Evolutionary conservation across 495 filamentous ascomycete genomes (phyloP).

Genomic region (Pyrenula aspistea): DNA sequence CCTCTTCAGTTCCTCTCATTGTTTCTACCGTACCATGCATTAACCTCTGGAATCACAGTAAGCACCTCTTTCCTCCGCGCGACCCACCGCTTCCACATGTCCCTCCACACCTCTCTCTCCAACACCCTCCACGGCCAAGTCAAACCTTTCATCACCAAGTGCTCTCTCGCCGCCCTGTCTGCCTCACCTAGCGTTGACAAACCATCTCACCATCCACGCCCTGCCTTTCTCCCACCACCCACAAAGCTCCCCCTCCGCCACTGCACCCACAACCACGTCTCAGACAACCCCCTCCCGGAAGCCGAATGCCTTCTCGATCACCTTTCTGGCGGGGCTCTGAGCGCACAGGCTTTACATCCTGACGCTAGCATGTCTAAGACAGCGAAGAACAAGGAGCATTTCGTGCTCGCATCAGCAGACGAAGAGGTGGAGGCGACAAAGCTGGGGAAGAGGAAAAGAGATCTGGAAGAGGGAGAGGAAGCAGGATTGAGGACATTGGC

Average conservation of each 20-base stretch:
- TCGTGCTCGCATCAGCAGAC: conserved; percentile 67
- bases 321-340: conserved; percentile 47
- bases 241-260: conserved; percentile 64
- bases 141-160: conserved; percentile 72
- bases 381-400: conserved; percentile 74
- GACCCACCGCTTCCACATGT: conserved; percentile 67
- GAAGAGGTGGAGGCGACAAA: conserved; percentile 11
- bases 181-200: too few relatives aligned
- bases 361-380: background rate
- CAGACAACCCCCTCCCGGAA: conserved; percentile 48
- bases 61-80: conserved; percentile 72
- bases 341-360: conserved; percentile 18
- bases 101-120: conserved; percentile 57
- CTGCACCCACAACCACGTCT: conserved; percentile 78
- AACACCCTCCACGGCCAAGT: conserved; percentile 66
- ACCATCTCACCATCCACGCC: conserved; percentile 13
- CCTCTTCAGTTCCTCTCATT: background rate
- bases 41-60: conserved; percentile 25
- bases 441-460: conserved; percentile 20
- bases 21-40: background rate
- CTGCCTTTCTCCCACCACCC: conserved; percentile 29
- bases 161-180: conserved; percentile 33
- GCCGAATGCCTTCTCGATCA: conserved; percentile 67
- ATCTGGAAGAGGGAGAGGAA: conserved; percentile 7
- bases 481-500: conserved; percentile 21